Percentiles rank a stretch among this genome's conserved stretches.
Evolutionary conservation across 2,329 filamentous ascomycete species (phyloP).

Genomic region (Fusarium sp.): DNA sequence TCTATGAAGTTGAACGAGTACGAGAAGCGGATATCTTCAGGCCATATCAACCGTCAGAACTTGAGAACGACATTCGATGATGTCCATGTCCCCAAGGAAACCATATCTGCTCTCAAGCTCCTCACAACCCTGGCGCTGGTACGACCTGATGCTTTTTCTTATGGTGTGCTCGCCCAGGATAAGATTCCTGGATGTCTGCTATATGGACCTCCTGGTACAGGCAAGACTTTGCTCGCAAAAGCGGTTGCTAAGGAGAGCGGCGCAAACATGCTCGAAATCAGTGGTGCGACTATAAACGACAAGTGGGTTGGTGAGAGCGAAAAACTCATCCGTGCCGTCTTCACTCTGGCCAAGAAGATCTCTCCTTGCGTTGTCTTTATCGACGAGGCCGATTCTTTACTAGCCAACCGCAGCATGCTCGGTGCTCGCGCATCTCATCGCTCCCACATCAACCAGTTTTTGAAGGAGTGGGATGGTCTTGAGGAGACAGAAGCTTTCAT

Average conservation of each 20-base stretch:
- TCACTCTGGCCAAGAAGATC: conserved; percentile 90
- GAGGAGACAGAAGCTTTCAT: conserved; percentile 87
- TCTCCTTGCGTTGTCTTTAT: conserved; percentile 95
- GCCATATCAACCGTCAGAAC: conserved; percentile 83
- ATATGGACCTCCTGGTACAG: conserved; percentile 88
- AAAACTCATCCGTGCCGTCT: conserved; percentile 94
- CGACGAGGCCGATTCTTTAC: conserved; percentile 94
- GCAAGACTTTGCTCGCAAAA: conserved; percentile 77
- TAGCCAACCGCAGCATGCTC: conserved; percentile 78
- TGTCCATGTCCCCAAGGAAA: conserved; percentile 84
- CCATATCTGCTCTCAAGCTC: conserved; percentile 87
- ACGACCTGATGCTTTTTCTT: conserved; percentile 93
- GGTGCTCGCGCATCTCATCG: conserved; percentile 78
- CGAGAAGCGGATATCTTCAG: conserved; percentile 84
- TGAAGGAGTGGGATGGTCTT: conserved; percentile 97
- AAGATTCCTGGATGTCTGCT: conserved; percentile 90
- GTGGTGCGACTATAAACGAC: conserved; percentile 91
- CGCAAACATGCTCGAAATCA: conserved; percentile 85
- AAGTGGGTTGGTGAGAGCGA: conserved; percentile 97
- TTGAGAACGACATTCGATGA: conserved; percentile 90
- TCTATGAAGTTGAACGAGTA: conserved; percentile 73
- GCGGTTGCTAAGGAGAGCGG: conserved; percentile 77
- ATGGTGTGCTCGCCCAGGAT: conserved; percentile 91
- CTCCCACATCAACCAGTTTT: conserved; percentile 95
- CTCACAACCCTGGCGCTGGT: conserved; percentile 88